These are phyloP conservation scores for Trichoderma aggressivum DNA, from an alignment of 2,329 filamentous ascomycete genomes.

Conservation along the genomic window DNA sequence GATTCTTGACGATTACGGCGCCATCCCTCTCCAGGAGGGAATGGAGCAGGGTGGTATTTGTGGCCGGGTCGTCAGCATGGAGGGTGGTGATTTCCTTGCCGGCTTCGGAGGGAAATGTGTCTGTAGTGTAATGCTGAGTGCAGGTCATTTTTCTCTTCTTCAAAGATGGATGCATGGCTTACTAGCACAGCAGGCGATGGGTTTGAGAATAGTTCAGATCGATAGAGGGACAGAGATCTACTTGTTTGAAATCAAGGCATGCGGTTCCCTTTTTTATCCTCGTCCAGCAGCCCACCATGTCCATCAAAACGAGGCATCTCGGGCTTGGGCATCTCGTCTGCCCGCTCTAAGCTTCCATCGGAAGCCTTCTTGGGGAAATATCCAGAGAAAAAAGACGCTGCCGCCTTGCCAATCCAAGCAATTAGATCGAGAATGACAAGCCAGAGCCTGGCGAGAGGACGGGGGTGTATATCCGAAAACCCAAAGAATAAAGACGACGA, in stretches of 20 bases:
- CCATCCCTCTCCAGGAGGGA: conserved; percentile 32
- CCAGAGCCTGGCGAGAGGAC: too few relatives aligned
- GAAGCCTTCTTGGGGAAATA: not conserved
- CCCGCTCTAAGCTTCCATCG: not conserved
- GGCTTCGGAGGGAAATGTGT: conserved; percentile 24
- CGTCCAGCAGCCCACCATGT: not conserved
- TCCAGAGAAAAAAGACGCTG: not conserved
- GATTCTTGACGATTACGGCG: conserved; percentile 36
- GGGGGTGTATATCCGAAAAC: not conserved
- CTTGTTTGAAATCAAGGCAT: not conserved
- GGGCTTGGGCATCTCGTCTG: not conserved
- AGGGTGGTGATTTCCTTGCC: conserved; percentile 23
- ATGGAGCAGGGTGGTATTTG: conserved; percentile 22
- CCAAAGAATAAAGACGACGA: not conserved
- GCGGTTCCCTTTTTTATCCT: not conserved
- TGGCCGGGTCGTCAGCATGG: conserved; percentile 24
- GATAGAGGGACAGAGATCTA: not conserved
- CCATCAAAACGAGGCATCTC: not conserved
- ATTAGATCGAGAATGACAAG: conserved; percentile 8
- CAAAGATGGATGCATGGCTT: not conserved
- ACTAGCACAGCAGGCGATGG: not conserved
- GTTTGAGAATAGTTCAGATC: not conserved
- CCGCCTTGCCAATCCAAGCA: conserved; percentile 4
- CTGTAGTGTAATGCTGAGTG: conserved; percentile 11
- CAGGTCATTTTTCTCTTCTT: conserved; percentile 12